Evolutionary conservation across 2,329 filamentous ascomycete species (phyloP), one percentile per base, ranked within the genome.

Genomic region (Acrocalymma vagum): DNA sequence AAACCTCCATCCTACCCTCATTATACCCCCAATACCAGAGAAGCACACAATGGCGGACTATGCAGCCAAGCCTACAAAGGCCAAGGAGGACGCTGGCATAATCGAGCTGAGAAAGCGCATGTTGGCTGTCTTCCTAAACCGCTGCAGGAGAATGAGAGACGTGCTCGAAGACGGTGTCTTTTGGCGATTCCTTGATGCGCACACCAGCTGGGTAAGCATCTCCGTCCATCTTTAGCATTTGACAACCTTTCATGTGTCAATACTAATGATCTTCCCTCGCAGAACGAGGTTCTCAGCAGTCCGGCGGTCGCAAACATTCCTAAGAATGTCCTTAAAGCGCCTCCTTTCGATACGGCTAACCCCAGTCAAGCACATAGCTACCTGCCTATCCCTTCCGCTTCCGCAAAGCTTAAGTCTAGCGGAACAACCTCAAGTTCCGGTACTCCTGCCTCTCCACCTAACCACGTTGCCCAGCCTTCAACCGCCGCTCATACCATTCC

Each of bases 21-120:
- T 99, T 60, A 88, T 99, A 36, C 95, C 94, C 6, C 94, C 94
- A 3, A 99, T 99, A 61, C 94, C 94, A 15, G 95, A 99, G 74
- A 99, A 99, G 72, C 94, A 99, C 71, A 94, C 91, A 29, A 95
- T 99, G 87, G 93, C 93, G 47, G 94, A 99, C 70, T 99, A 99
- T 66, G 94, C 94, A 11, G 92, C 95, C 18, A 97, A 96, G 60
- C 94, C 95, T 2, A 99, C 94, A 24, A 96, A 93, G 62, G 95
- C 95, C 13, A 99, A 96, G 70, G 93, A 99, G 71, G 95, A 99
- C 67, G 87, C 91, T 42, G 89, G 93, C 46, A 99, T 97, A 29
- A 99, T 99, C 51, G 94, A 99, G 65, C 76, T 97, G 53, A 84
- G 94, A 45, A 97, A 97, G 76, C 88, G 94, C 60, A 99, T 99